A percentile compares a stretch with the other conserved stretches of the same genome.
Evolutionary conservation across 106 monocot species (phyloP).

Genomic region (Dioscorea alata): DNA sequence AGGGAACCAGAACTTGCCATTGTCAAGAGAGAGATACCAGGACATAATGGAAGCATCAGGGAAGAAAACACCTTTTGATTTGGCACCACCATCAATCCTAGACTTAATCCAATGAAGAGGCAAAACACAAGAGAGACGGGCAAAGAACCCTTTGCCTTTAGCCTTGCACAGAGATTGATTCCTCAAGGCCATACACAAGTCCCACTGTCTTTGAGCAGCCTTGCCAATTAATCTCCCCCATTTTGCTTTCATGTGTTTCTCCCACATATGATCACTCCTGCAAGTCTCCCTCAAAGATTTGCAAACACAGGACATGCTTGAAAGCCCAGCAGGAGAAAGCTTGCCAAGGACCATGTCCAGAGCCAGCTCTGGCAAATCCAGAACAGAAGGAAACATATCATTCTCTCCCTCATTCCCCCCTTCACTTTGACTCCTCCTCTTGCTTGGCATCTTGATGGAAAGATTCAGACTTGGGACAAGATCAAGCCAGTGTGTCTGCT

Average conservation of each 20-base stretch:
- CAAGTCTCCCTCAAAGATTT: slow-evolving; percentile 51
- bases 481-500: slow-evolving; percentile 3
- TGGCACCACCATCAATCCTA: slow-evolving; percentile 8
- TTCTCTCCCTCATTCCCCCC: slow-evolving; percentile 5
- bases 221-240: slow-evolving; percentile 60
- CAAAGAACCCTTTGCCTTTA: slow-evolving; percentile 18
- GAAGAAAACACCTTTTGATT: background rate
- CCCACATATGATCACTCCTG: slow-evolving; percentile 60
- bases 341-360: slow-evolving; percentile 64
- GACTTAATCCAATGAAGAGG: slow-evolving; percentile 53
- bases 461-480: background rate
- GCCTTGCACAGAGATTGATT: slow-evolving; percentile 1
- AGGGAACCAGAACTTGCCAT: slow-evolving; percentile 81
- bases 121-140: slow-evolving; percentile 34
- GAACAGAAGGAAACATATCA: slow-evolving; percentile 27
- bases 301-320: slow-evolving; percentile 60
- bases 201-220: slow-evolving; percentile 46
- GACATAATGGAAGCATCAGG: slow-evolving; percentile 49
- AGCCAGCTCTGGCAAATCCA: slow-evolving; percentile 81
- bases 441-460: slow-evolving; percentile 15
- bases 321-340: slow-evolving; percentile 48
- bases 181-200: slow-evolving; percentile 20
- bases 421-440: slow-evolving; percentile 9
- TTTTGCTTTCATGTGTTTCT: slow-evolving; percentile 67
- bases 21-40: slow-evolving; percentile 61